Evolutionary conservation across 768 basidiomycete species (phyloP).

Genomic region (Trametes coccinea): DNA sequence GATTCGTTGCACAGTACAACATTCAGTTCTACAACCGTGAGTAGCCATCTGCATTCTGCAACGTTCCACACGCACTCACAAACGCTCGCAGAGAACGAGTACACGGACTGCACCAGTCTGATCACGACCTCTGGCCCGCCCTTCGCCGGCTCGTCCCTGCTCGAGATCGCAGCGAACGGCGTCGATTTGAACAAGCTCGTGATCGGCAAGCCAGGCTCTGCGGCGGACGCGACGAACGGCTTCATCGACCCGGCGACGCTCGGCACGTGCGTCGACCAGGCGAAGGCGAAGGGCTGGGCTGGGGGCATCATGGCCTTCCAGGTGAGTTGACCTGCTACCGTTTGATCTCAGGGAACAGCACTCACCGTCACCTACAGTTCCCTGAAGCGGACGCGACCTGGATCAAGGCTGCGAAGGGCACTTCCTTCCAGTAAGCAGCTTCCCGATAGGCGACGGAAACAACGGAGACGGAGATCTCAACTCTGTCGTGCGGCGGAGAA

Average conservation of each 20-base stretch:
- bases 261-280: constrained; percentile 19
- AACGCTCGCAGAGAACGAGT: constrained; percentile 25
- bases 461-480: background rate
- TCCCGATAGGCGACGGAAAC: background rate
- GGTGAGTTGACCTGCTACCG: background rate
- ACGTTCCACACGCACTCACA: background rate
- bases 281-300: constrained; percentile 13
- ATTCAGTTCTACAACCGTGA: constrained; percentile 23
- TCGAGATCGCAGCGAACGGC: constrained; percentile 51
- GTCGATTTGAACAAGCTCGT: constrained; percentile 63
- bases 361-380: constrained; percentile 1
- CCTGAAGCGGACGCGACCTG: constrained; percentile 12
- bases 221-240: constrained; percentile 37
- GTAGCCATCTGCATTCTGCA: background rate
- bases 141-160: constrained; percentile 42
- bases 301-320: constrained; percentile 19
- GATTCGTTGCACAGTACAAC: constrained; percentile 1
- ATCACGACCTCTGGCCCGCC: constrained; percentile 37
- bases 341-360: too few species aligned
- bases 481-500: constrained; percentile 3
- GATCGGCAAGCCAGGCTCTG: constrained; percentile 62
- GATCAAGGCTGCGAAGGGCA: constrained; percentile 15
- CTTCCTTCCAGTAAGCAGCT: constrained; percentile 8
- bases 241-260: constrained; percentile 33
- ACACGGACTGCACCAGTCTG: constrained; percentile 39